These are phyloP conservation scores for Maudiozyma turicensis DNA, from an alignment of 805 yeast species.

Conservation along the genomic window DNA sequence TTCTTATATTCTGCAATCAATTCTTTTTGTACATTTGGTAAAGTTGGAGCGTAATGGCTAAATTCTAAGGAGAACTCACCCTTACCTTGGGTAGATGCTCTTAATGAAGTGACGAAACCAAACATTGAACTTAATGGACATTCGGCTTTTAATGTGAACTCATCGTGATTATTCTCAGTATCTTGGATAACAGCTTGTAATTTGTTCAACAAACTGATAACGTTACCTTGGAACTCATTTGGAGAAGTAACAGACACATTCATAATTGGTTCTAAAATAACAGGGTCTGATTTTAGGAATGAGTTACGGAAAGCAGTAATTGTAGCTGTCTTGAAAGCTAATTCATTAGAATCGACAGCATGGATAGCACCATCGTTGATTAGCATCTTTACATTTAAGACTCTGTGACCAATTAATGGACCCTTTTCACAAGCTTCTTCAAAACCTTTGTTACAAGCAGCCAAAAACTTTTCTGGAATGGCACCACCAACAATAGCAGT, in stretches of 20 bases:
- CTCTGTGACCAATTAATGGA: slow-evolving; percentile 90
- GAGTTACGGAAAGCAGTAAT: slow-evolving; percentile 87
- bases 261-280: slow-evolving; percentile 94
- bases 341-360: slow-evolving; percentile 92
- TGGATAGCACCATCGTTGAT: slow-evolving; percentile 96
- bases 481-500: slow-evolving; percentile 94
- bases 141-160: slow-evolving; percentile 86
- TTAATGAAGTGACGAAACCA: slow-evolving; percentile 88
- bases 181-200: slow-evolving; percentile 86
- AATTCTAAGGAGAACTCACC: slow-evolving; percentile 97
- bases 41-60: slow-evolving; percentile 81
- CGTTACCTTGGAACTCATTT: slow-evolving; percentile 88
- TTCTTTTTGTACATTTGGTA: slow-evolving; percentile 83
- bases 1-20: slow-evolving; percentile 75
- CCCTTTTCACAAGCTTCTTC: slow-evolving; percentile 94
- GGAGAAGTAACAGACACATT: slow-evolving; percentile 89
- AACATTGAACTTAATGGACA: slow-evolving; percentile 95
- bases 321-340: slow-evolving; percentile 91
- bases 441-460: slow-evolving; percentile 92
- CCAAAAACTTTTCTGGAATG: slow-evolving; percentile 87
- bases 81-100: slow-evolving; percentile 98
- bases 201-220: slow-evolving; percentile 86
- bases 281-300: slow-evolving; percentile 74
- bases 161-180: slow-evolving; percentile 90
- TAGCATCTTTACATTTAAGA: slow-evolving; percentile 85